Conservation (phyloP, 2,329 filamentous ascomycete species). For the Hypoxylon sp. region DNA sequence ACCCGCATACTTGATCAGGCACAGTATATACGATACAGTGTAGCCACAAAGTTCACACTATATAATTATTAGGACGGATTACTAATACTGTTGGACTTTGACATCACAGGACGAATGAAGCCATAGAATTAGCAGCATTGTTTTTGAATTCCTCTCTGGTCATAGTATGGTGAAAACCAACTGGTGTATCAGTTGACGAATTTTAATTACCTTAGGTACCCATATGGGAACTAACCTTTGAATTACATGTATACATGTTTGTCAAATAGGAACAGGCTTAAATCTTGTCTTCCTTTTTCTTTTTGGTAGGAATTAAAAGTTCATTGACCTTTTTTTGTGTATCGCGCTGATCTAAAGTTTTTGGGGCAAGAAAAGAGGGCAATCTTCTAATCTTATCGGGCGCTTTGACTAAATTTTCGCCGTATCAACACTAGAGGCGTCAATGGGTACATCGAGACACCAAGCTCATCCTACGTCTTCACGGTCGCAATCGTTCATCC, state of each 20-base stretch:
- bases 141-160: not conserved
- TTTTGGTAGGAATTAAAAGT: constrained; percentile 20
- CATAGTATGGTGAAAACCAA: not conserved
- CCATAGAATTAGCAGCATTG: not conserved
- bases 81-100: not conserved
- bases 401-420: constrained; percentile 51
- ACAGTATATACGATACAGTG: no score
- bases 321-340: constrained; percentile 47
- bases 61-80: no score
- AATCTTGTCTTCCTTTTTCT: not conserved
- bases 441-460: constrained; percentile 18
- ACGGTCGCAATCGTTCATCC: constrained; percentile 18
- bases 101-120: not conserved
- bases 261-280: not conserved
- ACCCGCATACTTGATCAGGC: no score
- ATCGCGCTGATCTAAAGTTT: constrained; percentile 48
- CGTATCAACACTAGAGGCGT: constrained; percentile 37
- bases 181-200: not conserved
- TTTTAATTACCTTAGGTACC: not conserved
- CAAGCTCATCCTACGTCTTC: constrained; percentile 1
- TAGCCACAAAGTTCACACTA: no score
- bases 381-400: constrained; percentile 47
- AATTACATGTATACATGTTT: not conserved
- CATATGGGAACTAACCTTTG: not conserved
- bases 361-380: constrained; percentile 54